Base-by-base conservation (phyloP, 1,284 basidiomycete genomes). In the Exobasidium rhododendri region DNA sequence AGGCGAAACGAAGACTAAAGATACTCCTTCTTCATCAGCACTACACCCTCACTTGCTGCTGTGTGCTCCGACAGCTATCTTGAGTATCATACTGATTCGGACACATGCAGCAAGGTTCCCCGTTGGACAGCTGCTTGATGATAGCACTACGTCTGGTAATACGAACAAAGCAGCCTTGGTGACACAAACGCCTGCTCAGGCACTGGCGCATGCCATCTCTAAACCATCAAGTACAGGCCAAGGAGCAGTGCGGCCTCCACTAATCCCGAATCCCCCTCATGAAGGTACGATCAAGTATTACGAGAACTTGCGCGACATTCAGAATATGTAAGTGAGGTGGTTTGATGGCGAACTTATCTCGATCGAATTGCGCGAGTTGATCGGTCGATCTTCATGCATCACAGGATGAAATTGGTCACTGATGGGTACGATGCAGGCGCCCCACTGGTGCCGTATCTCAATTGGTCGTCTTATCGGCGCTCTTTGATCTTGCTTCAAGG, bases 221-320 rank as follows among this genome's bases (percentile, higher is more conserved):
- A 26, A 66, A 11, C 66, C 66, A 4, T 59, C 60, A 14, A 56
- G 57, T 44, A 66, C 61, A 3, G 62, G 50, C 5, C 51, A 68
- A 10, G 56, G 56, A 22, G 50, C 52, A 22, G 61, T 52, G 49
- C 7, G 64, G 51, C 68, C 70, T 0, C 71, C 76, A 0, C 62
- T 78, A 29, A 58, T 70, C n/a, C 70, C 77, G 14, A 70, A 73
- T 13, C 76, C 75, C 4, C 75, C 77, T 10, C 64, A 70, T 50
- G 77, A 79, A 53, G 75, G 74, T 10, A 75, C 72, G 14, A 62
- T 77, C 56, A 67, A 73, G 29, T 79, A 76, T 63, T 75, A 71
- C 56, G 66, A 77, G 47, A 77, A 79, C 32, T 64, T 79, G 59
- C 64, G 77, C n/a, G 76, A 79, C 63, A 78, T 79, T 22, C 77